Evolutionary conservation across 352 stramenopile species (phyloP).

Genomic region (Paralagenidium karlingii): DNA sequence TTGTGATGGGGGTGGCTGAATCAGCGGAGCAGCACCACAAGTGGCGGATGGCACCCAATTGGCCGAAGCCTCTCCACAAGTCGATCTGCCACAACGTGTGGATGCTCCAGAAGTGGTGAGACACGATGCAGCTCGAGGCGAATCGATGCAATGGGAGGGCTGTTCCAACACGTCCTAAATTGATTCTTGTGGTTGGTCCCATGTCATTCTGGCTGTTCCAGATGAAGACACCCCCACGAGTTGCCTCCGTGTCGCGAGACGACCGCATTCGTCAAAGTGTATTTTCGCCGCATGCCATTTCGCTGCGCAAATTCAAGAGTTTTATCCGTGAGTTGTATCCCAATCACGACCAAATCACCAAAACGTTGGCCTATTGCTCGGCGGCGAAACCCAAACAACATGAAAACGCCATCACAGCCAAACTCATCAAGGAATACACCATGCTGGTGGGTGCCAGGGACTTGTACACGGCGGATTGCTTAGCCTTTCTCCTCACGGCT

Average conservation of each 20-base stretch:
- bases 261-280: constrained; percentile 56
- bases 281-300: constrained; percentile 51
- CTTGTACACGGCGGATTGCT: too few relatives aligned
- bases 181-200: background rate
- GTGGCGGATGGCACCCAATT: constrained; percentile 58
- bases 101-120: constrained; percentile 47
- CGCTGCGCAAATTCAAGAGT: constrained; percentile 29
- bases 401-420: constrained; percentile 45
- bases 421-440: constrained; percentile 67
- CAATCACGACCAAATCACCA: constrained; percentile 27
- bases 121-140: background rate
- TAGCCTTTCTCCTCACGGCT: background rate
- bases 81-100: constrained; percentile 69
- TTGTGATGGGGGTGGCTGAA: background rate
- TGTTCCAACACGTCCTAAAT: background rate
- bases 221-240: constrained; percentile 62
- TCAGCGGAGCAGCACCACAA: background rate
- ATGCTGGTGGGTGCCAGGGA: constrained; percentile 41
- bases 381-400: constrained; percentile 46
- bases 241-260: constrained; percentile 35
- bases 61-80: constrained; percentile 52
- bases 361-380: constrained; percentile 42
- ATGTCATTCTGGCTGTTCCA: constrained; percentile 7
- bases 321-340: constrained; percentile 29
- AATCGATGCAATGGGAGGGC: background rate